Evolutionary conservation across 1,284 basidiomycete genomes (phyloP).

Genomic region (Somion occarium): DNA sequence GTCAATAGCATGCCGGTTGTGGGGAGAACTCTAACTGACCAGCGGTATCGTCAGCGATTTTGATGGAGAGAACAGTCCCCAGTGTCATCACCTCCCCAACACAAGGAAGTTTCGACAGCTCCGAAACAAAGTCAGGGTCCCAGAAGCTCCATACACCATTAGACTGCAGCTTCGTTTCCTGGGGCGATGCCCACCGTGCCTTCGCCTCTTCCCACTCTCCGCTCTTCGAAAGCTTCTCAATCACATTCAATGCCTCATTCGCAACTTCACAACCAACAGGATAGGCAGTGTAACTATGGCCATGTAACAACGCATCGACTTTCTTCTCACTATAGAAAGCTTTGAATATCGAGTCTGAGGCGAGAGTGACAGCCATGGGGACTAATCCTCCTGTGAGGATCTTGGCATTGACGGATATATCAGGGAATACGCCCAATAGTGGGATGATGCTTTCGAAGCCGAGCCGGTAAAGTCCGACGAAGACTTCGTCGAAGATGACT

Average conservation of each 20-base stretch:
- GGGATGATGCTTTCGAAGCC: constrained; percentile 66
- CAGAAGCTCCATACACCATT: constrained; percentile 81
- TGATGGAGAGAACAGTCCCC: constrained; percentile 85
- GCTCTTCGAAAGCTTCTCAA: constrained; percentile 47
- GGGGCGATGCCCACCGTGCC: constrained; percentile 35
- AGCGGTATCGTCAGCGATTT: constrained; percentile 56
- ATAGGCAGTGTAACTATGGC: constrained; percentile 94
- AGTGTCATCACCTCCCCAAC: constrained; percentile 36
- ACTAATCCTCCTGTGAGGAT: constrained; percentile 92
- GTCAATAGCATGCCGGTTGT: background rate
- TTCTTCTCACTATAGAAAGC: constrained; percentile 79
- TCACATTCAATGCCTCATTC: constrained; percentile 68
- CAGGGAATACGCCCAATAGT: constrained; percentile 71
- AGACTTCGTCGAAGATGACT: constrained; percentile 96
- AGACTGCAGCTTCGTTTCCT: constrained; percentile 8
- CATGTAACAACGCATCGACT: constrained; percentile 85
- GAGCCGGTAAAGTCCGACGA: constrained; percentile 86
- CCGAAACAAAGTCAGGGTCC: constrained; percentile 68
- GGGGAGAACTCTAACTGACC: constrained; percentile 42
- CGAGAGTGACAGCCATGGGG: constrained; percentile 84
- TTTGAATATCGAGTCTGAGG: constrained; percentile 74
- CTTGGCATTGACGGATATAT: constrained; percentile 92
- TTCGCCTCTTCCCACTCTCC: constrained; percentile 54
- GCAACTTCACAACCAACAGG: constrained; percentile 92
- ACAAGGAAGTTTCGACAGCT: constrained; percentile 49